These are phyloP conservation scores for Dictyostelium intermedium DNA, from an alignment of 78 protist genomes.

Conservation along the genomic window DNA sequence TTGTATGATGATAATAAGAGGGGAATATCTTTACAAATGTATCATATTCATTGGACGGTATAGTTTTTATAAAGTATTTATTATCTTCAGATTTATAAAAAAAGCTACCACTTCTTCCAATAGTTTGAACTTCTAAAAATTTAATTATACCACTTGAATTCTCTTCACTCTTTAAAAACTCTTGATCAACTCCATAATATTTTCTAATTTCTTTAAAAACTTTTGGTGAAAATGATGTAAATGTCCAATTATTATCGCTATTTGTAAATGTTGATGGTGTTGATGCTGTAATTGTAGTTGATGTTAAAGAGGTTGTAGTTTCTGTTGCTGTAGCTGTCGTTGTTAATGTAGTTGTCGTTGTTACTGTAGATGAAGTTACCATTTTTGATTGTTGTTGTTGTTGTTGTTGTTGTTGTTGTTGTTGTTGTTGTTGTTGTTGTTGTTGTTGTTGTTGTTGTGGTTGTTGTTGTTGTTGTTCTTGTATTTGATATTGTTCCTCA, in stretches of 20 bases:
- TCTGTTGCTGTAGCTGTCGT: background rate
- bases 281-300: background rate
- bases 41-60: conserved; percentile 66
- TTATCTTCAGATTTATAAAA: conserved; percentile 61
- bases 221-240: conserved; percentile 31
- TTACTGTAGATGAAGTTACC: background rate
- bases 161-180: background rate
- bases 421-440: background rate
- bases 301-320: background rate
- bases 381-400: background rate
- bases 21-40: conserved; percentile 46
- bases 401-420: background rate
- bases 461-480: background rate
- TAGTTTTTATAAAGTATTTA: conserved; percentile 65
- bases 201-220: conserved; percentile 33
- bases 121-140: conserved; percentile 60
- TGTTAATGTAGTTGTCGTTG: background rate
- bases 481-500: background rate
- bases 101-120: conserved; percentile 83
- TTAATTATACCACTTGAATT: background rate
- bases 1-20: conserved; percentile 54
- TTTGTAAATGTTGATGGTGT: background rate
- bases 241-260: conserved; percentile 7
- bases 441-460: background rate
- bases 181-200: background rate